A percentile compares a stretch with the other conserved stretches of the same genome.
phyloP scores from a whole-genome alignment of 345 rosid genomes.

The Citrus inodora region DNA sequence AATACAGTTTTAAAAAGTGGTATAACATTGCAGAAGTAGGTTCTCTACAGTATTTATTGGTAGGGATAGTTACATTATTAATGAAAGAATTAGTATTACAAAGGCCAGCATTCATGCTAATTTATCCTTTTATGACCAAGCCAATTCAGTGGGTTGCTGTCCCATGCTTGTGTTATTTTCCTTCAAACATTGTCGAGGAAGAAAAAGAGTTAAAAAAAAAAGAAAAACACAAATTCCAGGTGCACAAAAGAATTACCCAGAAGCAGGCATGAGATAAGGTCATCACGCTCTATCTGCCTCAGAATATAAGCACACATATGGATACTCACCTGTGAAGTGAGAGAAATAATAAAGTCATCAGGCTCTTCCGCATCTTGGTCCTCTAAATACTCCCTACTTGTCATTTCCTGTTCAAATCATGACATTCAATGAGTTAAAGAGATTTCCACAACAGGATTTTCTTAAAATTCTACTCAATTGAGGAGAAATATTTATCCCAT shows the following conservation, averaged over 20 bases:
- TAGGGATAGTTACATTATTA: neutral
- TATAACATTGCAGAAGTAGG: neutral
- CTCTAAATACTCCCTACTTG: constrained; percentile 77
- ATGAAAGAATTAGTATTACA: neutral
- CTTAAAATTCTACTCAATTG: neutral
- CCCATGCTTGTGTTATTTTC: too few relatives aligned
- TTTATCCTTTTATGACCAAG: too few relatives aligned
- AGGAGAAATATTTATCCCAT: neutral
- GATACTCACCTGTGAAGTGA: constrained; percentile 75
- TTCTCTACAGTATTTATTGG: neutral
- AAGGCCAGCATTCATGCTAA: neutral
- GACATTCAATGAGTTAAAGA: constrained; percentile 21
- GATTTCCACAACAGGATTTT: constrained; percentile 12
- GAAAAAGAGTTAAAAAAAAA: too few relatives aligned
- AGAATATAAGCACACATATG: neutral
- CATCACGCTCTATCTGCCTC: too few relatives aligned
- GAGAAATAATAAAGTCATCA: constrained; percentile 87
- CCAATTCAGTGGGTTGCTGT: too few relatives aligned
- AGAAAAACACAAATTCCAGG: too few relatives aligned
- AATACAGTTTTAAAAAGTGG: neutral
- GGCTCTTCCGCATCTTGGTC: constrained; percentile 99
- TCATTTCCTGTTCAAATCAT: constrained; percentile 73
- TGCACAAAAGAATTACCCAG: too few relatives aligned
- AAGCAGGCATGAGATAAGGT: too few relatives aligned
- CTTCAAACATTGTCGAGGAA: too few relatives aligned